Percentiles rank a stretch among this genome's conserved stretches.
These are phyloP conservation scores for Spatholobus suberectus DNA, from an alignment of 306 rosid genomes.

Conservation along the genomic window DNA sequence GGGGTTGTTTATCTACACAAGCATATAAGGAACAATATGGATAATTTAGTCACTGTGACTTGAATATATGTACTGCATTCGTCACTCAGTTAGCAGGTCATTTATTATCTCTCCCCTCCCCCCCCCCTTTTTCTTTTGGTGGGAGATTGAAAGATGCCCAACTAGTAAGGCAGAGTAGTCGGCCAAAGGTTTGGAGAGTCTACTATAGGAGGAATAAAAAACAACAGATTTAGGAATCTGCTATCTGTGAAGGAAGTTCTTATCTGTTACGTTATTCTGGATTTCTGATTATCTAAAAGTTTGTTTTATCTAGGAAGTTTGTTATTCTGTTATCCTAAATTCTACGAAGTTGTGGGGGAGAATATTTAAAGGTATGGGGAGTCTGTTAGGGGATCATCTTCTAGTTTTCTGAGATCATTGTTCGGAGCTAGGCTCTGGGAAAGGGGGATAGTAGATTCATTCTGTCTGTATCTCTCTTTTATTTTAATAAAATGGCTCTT, in stretches of 20 bases:
- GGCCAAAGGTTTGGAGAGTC: not conserved
- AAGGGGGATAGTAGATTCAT: not conserved
- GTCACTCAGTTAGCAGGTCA: not conserved
- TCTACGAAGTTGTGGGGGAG: not conserved
- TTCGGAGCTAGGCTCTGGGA: not conserved
- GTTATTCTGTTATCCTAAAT: not conserved
- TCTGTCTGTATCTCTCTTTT: not conserved
- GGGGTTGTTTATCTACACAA: not conserved
- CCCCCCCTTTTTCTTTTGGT: not conserved
- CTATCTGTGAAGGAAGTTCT: not conserved
- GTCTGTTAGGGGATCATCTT: not conserved
- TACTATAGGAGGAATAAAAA: not conserved
- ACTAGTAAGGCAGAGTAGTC: not conserved
- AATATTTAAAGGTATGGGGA: not conserved
- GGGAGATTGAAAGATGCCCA: not conserved
- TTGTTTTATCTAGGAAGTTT: not conserved
- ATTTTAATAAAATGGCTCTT: not conserved
- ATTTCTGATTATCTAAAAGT: not conserved
- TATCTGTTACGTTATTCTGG: not conserved
- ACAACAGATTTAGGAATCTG: not conserved
- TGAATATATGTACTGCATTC: not conserved
- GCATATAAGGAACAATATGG: conserved; percentile 1
- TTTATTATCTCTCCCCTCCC: not conserved
- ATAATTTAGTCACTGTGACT: conserved; percentile 6
- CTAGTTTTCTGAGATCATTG: not conserved